Base-by-base conservation (phyloP, 768 basidiomycete species). In the Boletus speciosus region DNA sequence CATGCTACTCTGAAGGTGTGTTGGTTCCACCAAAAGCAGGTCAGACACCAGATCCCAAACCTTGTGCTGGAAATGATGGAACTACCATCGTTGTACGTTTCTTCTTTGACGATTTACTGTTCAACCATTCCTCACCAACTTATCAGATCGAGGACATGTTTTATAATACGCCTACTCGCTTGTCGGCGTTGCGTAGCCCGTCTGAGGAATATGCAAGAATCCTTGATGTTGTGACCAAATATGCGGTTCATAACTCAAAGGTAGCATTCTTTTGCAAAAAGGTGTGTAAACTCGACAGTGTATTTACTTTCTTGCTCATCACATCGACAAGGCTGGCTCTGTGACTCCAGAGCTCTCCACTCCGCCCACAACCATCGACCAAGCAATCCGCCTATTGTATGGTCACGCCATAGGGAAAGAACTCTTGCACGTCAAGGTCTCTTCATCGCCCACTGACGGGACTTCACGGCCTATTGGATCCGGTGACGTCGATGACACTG, bases 121-220 rank as follows among this genome's bases (percentile, higher is more conserved):
- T 4, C 15, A 19, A 8, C 21, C 8, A 16, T 12, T 38, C 32
- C 54, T 55, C n/a, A 56, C 49, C 52, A 8, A 56, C 19, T 19
- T 19, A 37, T 2, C 59, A 98, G 95, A 93, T 94, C 25, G 93
- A 98, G 70, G 90, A 98, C 65, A 75, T 99, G 29, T 99, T 99
- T 66, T 95, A 91, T 70, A 97, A 96, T 60, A 91, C 85, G 1
- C 93, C 94, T 0, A 84, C 88, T 2, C 87, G 97, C 43, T 80
- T 95, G 23, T 84, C 90, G 4, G 89, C 94, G 1, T 77, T 98
- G 51, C 84, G 89, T 35, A 87, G 84, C 52, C 73, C 86, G 4
- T 88, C 93, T 2, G 96, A 98, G 60, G 97, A 99, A 66, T 98
- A 96, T 69, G 80, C 84, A 5, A 81, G 91, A 34, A 93, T 98